phyloP scores from a whole-genome alignment of 257 asterid species.

The Prunella vulgaris region DNA sequence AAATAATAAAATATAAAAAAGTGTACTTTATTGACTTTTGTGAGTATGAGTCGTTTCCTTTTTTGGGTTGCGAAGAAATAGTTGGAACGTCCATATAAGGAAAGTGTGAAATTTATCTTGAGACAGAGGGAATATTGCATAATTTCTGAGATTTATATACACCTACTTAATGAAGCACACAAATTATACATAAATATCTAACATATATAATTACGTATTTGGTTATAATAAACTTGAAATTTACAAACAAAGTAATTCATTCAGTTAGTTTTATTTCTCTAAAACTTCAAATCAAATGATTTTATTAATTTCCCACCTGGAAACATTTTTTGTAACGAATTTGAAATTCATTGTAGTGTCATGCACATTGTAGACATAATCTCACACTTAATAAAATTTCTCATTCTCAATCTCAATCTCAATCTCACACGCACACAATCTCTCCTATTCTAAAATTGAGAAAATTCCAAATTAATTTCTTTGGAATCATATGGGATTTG shows the following conservation, averaged over 20 bases:
- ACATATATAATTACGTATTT: too few relatives aligned
- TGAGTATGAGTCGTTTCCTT: too few relatives aligned
- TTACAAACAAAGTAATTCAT: not conserved
- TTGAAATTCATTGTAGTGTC: not conserved
- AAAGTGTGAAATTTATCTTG: too few relatives aligned
- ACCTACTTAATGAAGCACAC: not conserved
- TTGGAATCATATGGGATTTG: not conserved
- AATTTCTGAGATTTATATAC: not conserved
- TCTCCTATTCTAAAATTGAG: not conserved
- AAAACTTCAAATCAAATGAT: not conserved
- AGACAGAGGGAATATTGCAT: too few relatives aligned
- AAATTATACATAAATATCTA: too few relatives aligned
- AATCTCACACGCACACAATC: too few relatives aligned
- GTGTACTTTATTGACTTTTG: too few relatives aligned
- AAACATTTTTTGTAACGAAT: not conserved
- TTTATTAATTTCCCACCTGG: not conserved
- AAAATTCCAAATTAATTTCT: not conserved
- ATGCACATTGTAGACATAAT: not conserved
- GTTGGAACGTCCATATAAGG: too few relatives aligned
- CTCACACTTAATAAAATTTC: too few relatives aligned
- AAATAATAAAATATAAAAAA: too few relatives aligned
- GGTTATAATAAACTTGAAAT: not conserved
- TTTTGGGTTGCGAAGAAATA: too few relatives aligned
- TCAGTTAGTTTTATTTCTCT: not conserved
- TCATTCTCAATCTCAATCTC: not conserved